These are phyloP conservation scores for Dendrobium officinale DNA, from an alignment of 106 monocot species.

Conservation along the genomic window DNA sequence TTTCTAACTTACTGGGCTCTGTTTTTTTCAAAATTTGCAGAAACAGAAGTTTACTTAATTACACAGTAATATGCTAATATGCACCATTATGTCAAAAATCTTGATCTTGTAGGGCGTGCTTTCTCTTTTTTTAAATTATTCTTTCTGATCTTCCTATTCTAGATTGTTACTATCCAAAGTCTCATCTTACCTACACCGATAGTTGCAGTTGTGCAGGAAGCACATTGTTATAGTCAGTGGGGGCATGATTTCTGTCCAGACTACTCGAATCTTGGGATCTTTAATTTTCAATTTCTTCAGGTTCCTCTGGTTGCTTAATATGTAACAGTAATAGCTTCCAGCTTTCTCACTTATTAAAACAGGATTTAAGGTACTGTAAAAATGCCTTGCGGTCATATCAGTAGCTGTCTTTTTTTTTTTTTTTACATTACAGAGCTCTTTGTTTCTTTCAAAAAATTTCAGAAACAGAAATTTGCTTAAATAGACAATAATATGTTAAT, in stretches of 20 bases:
- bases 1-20: not conserved
- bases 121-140: not conserved
- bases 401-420: not conserved
- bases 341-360: too few species aligned
- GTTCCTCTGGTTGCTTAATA: constrained; percentile 67
- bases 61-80: not conserved
- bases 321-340: too few species aligned
- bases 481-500: not conserved
- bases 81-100: not conserved
- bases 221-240: constrained; percentile 99
- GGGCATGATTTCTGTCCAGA: constrained; percentile 99
- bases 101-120: not conserved
- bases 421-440: not conserved
- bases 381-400: not conserved
- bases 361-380: not conserved
- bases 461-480: not conserved
- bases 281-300: constrained; percentile 93
- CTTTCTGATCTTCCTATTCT: not conserved
- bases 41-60: not conserved
- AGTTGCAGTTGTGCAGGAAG: constrained; percentile 52
- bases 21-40: not conserved
- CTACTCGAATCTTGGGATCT: constrained; percentile 93
- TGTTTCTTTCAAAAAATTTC: not conserved
- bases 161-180: not conserved
- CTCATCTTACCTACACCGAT: not conserved